Conservation (phyloP, 2,329 filamentous ascomycete genomes). For the Leptographium lundbergii region DNA sequence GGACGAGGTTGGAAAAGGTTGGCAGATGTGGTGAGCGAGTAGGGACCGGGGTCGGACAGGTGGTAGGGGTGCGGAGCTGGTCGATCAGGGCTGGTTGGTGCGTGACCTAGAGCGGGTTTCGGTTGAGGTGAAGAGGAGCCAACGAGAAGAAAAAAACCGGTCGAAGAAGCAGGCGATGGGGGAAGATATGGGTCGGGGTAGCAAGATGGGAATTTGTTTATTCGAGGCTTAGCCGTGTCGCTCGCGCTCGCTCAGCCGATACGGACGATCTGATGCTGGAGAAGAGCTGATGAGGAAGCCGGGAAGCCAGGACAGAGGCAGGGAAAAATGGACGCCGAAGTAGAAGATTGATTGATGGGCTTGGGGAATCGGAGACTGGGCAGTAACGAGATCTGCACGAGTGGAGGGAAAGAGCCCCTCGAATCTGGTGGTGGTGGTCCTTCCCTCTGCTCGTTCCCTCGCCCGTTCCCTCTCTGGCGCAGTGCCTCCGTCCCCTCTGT, state of each 20-base stretch:
- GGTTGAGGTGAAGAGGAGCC: not conserved
- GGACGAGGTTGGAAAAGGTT: slow-evolving; percentile 5
- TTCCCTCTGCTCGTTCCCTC: not conserved
- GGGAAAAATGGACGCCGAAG: not conserved
- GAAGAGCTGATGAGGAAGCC: not conserved
- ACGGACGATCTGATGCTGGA: not conserved
- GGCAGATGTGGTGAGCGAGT: not conserved
- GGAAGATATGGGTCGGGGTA: not conserved
- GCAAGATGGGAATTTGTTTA: not conserved
- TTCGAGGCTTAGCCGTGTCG: not conserved
- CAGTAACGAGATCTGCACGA: not conserved
- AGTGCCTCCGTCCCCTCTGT: not conserved
- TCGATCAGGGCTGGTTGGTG: not conserved
- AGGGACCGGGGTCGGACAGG: not conserved
- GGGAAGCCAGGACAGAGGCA: not conserved
- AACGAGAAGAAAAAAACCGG: not conserved
- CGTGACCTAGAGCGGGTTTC: not conserved
- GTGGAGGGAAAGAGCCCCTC: not conserved
- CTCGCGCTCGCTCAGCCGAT: not conserved
- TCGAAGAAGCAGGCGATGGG: not conserved
- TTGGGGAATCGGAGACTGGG: not conserved
- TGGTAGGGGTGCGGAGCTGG: not conserved
- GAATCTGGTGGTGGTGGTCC: not conserved
- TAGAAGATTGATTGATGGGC: not conserved
- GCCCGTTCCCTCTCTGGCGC: no score